Base-by-base conservation (phyloP, 805 yeast species). In the Schwanniomyces sp. region DNA sequence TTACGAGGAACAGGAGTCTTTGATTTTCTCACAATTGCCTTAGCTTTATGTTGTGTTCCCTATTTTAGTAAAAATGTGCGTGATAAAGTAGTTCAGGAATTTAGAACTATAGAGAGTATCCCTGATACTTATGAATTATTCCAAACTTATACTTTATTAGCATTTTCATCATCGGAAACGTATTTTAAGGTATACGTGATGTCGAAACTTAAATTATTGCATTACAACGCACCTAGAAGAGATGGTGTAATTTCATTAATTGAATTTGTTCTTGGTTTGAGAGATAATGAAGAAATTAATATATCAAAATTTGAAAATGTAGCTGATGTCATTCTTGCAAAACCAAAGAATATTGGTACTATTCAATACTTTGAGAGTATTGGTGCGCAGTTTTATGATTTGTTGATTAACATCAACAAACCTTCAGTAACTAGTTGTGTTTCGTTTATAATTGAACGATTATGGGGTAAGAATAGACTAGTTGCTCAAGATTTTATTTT, bases 201-300 rank as follows among this genome's bases (percentile, higher is more conserved):
- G 41, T 50, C 65, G 0, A 70, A 76, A 41, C 69, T 92, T 3
- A 78, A 85, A 0, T 50, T 62, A 3, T 64, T 89, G 25, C 86
- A 87, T 1, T 61, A 80, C 17, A 63, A 74, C 38, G 75, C 95
- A 21, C 63, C 76, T 2, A 62, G 56, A 18, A 49, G 65, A 1
- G 84, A 86, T 57, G 97, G 98, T 0, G 81, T 94, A 1, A 66
- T 79, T 26, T 76, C 91, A 1, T 65, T 92, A 43, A 74, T 91
- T 26, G 97, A 92, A 63, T 82, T 88, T 52, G 74, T 88, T 0
- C 70, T 87, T 11, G 96, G 96, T 0, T 70, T 88, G 24, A 72
- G 96, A 47, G 95, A 89, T 37, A 74, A 76, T 45, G 92, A 86
- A 47, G 83, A 81, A 10, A 65, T 90, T 11, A 84, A 83, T 52